phyloP scores from a whole-genome alignment of 1,139 yeast genomes.

The Candida sanyaensis region DNA sequence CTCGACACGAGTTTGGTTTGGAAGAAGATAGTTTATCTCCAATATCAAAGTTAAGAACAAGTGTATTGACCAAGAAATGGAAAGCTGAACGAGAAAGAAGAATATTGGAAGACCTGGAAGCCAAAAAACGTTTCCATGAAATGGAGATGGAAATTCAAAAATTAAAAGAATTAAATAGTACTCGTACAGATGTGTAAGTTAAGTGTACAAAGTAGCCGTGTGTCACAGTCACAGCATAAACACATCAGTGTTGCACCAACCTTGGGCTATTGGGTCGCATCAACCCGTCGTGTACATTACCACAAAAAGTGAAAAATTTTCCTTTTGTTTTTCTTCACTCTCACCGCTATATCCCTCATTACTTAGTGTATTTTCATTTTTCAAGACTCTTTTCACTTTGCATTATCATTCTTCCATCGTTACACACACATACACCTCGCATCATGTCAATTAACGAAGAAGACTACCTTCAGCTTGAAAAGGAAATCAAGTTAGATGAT shows the following conservation, averaged over 20 bases:
- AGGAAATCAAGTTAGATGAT: constrained; percentile 50
- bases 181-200: neutral
- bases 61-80: constrained; percentile 65
- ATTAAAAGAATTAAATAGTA: constrained; percentile 25
- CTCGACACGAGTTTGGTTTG: neutral
- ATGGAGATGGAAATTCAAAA: constrained; percentile 56
- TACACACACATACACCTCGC: too few species aligned
- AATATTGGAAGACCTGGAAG: constrained; percentile 57
- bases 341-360: neutral
- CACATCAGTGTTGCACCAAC: too few species aligned
- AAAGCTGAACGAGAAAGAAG: constrained; percentile 72
- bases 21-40: constrained; percentile 21
- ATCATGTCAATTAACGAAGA: constrained; percentile 16
- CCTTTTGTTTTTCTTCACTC: neutral
- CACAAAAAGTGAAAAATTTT: neutral
- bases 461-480: constrained; percentile 43
- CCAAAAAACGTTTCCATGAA: constrained; percentile 51
- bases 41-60: constrained; percentile 51
- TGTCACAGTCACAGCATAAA: too few species aligned
- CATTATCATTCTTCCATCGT: too few species aligned
- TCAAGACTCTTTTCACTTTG: neutral
- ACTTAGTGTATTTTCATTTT: too few species aligned
- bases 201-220: neutral
- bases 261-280: too few species aligned
- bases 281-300: too few species aligned